Percentiles rank a stretch among this genome's conserved stretches.
Conservation (phyloP, 176 grass and related monocot genomes). For the Coix lacrymajobi region DNA sequence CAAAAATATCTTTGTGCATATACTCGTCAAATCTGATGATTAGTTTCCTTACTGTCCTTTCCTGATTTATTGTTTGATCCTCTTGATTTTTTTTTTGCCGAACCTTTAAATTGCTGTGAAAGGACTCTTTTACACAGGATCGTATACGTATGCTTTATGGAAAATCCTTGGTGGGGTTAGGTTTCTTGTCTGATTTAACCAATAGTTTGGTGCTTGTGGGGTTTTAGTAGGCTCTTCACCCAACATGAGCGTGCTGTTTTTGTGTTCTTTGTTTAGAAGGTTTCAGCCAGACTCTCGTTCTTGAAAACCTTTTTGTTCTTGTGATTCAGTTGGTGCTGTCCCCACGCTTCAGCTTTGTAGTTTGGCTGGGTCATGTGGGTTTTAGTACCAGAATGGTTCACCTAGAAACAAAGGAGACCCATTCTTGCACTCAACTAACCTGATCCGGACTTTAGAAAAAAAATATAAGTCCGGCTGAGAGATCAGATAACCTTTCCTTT, state of each 20-base stretch:
- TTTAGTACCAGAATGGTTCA: conserved; percentile 36
- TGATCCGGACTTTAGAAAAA: conserved; percentile 32
- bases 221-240: conserved; percentile 35
- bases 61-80: background rate
- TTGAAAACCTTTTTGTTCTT: conserved; percentile 31
- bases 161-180: background rate
- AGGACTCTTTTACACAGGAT: background rate
- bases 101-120: background rate
- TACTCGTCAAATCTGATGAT: background rate
- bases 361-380: conserved; percentile 34
- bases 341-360: conserved; percentile 45
- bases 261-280: conserved; percentile 10
- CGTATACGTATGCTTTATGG: background rate
- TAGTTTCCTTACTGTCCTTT: background rate
- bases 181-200: conserved; percentile 24
- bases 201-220: conserved; percentile 36
- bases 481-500: conserved; percentile 41
- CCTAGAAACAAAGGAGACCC: conserved; percentile 45
- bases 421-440: conserved; percentile 60
- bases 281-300: conserved; percentile 4
- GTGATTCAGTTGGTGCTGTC: conserved; percentile 39
- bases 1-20: conserved; percentile 20
- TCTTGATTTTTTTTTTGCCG: background rate
- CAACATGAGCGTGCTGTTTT: conserved; percentile 23
- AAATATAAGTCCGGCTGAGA: conserved; percentile 35